A percentile compares a stretch with the other conserved stretches of the same genome.
Evolutionary conservation across 331 rosid species (phyloP).

Genomic region (Rhamnella rubrinervis): DNA sequence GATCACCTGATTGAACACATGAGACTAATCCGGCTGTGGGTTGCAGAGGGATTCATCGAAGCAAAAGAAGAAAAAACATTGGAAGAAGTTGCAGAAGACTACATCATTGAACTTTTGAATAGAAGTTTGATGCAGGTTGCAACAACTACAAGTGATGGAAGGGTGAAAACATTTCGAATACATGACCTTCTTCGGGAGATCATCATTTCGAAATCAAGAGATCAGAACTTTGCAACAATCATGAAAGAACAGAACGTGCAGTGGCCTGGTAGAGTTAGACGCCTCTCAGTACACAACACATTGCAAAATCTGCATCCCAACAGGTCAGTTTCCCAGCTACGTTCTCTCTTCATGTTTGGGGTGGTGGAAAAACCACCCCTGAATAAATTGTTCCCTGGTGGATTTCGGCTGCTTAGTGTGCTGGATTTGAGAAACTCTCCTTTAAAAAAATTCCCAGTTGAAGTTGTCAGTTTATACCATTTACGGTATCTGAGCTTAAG

Average conservation of each 20-base stretch:
- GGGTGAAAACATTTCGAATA: slow-evolving; percentile 26
- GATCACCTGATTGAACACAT: slow-evolving; percentile 29
- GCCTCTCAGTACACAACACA: slow-evolving; percentile 26
- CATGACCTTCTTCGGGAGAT: slow-evolving; percentile 33
- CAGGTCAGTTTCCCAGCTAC: slow-evolving; percentile 25
- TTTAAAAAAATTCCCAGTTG: slow-evolving; percentile 19
- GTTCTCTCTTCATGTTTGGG: slow-evolving; percentile 31
- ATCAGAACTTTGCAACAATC: slow-evolving; percentile 22
- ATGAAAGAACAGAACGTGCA: slow-evolving; percentile 18
- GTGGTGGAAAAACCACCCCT: slow-evolving; percentile 7
- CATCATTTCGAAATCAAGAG: slow-evolving; percentile 22
- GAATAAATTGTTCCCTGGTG: not conserved
- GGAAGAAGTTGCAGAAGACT: slow-evolving; percentile 41
- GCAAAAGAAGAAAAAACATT: slow-evolving; percentile 32
- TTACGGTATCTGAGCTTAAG: slow-evolving; percentile 33
- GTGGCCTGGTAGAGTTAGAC: slow-evolving; percentile 24
- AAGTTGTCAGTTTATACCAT: slow-evolving; percentile 11
- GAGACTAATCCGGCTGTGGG: slow-evolving; percentile 35
- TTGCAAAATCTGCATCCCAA: slow-evolving; percentile 14
- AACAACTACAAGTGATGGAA: slow-evolving; percentile 23
- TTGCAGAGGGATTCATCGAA: slow-evolving; percentile 38
- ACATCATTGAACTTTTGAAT: slow-evolving; percentile 31
- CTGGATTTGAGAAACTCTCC: slow-evolving; percentile 23
- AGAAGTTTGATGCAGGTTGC: slow-evolving; percentile 31
- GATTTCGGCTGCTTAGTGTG: slow-evolving; percentile 27